phyloP scores from a whole-genome alignment of 148 eudicot species.

The Fallopia convolvulus region DNA sequence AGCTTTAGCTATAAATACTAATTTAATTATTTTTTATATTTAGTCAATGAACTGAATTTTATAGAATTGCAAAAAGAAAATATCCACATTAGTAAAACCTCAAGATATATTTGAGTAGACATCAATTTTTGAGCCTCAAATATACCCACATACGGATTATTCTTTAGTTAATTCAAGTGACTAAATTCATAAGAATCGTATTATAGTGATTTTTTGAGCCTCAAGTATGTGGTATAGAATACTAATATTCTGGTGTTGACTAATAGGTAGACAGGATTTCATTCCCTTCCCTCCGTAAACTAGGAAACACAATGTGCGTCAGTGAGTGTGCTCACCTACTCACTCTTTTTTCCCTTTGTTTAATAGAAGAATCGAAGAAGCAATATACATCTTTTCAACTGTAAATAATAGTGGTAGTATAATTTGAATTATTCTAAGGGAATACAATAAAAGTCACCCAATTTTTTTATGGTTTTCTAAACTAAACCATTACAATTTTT shows the following conservation, averaged over 20 bases:
- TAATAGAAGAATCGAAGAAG: neutral
- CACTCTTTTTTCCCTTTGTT: neutral
- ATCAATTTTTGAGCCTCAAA: neutral
- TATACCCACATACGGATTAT: neutral
- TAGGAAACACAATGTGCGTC: neutral
- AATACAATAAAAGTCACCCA: too few relatives aligned
- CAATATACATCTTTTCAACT: neutral
- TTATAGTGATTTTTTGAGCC: neutral
- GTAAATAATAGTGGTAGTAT: neutral
- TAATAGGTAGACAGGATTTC: slow-evolving; percentile 2
- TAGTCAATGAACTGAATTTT: neutral
- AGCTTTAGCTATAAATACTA: neutral
- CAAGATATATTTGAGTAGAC: neutral
- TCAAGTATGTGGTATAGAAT: neutral
- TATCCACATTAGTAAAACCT: neutral
- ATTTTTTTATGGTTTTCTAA: too few relatives aligned
- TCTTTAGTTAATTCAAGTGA: neutral
- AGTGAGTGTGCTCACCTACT: neutral
- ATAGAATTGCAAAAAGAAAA: neutral
- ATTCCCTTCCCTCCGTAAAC: neutral
- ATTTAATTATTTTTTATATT: neutral
- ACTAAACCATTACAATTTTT: too few relatives aligned
- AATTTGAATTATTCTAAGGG: neutral
- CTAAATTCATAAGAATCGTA: neutral
- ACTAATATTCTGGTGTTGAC: neutral